phyloP scores from a whole-genome alignment of 352 stramenopile genomes.

The Pythium brachiatum region DNA sequence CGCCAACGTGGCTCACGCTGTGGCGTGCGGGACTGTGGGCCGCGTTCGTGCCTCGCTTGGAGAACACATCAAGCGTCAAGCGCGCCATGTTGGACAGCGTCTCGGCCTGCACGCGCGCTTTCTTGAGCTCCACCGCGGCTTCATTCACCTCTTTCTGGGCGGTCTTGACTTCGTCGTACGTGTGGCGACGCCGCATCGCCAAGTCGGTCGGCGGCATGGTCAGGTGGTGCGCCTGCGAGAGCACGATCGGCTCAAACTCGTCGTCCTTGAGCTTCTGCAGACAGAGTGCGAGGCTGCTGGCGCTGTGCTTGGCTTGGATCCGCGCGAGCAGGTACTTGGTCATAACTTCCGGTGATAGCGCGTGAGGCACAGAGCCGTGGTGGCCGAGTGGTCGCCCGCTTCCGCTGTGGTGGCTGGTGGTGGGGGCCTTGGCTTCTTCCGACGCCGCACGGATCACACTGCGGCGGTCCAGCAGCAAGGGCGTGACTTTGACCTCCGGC shows the following conservation, averaged over 20 bases:
- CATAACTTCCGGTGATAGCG: slow-evolving; percentile 37
- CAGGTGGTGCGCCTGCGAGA: slow-evolving; percentile 28
- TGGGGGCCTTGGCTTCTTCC: slow-evolving; percentile 22
- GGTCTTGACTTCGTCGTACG: slow-evolving; percentile 75
- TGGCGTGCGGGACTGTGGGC: neutral
- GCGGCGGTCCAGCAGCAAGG: slow-evolving; percentile 56
- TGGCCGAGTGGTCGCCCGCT: neutral
- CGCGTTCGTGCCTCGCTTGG: slow-evolving; percentile 19
- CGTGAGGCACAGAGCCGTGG: neutral
- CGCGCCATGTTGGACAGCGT: slow-evolving; percentile 70
- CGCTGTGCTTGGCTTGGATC: slow-evolving; percentile 50
- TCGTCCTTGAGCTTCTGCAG: slow-evolving; percentile 72
- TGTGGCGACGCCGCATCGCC: slow-evolving; percentile 64
- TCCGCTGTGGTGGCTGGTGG: neutral
- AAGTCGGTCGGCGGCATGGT: slow-evolving; percentile 41
- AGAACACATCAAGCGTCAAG: slow-evolving; percentile 64
- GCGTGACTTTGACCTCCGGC: slow-evolving; percentile 30
- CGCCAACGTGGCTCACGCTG: neutral
- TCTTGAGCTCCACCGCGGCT: slow-evolving; percentile 67
- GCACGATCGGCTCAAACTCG: slow-evolving; percentile 50
- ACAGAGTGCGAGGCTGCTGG: slow-evolving; percentile 48
- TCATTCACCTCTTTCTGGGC: slow-evolving; percentile 70
- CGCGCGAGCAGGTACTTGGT: slow-evolving; percentile 73
- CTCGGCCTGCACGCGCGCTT: slow-evolving; percentile 69
- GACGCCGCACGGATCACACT: slow-evolving; percentile 43